These are phyloP conservation scores for Candida sojae DNA, from an alignment of 1,139 yeast genomes.

Conservation along the genomic window DNA sequence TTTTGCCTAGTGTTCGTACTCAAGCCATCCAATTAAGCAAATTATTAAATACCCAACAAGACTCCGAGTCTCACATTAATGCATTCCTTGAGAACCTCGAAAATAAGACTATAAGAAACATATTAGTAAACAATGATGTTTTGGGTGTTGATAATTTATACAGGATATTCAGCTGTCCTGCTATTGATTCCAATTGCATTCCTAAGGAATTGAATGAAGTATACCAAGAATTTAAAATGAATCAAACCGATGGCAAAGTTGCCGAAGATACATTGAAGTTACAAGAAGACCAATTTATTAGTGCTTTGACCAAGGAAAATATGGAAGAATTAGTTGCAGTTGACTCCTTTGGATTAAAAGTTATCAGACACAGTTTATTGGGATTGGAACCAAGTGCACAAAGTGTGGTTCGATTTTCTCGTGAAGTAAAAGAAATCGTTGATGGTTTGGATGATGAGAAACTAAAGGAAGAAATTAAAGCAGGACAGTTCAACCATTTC, in stretches of 20 bases:
- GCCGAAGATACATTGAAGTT: conserved; percentile 28
- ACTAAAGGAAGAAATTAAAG: conserved; percentile 6
- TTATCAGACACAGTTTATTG: conserved; percentile 73
- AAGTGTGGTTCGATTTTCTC: conserved; percentile 11
- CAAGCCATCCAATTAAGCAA: conserved; percentile 41
- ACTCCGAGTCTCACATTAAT: not conserved
- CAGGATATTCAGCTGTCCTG: conserved; percentile 28
- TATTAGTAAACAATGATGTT: conserved; percentile 68
- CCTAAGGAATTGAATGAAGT: conserved; percentile 37
- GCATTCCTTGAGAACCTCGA: conserved; percentile 5
- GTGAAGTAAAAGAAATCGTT: conserved; percentile 34
- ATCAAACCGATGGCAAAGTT: conserved; percentile 13
- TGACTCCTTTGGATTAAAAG: conserved; percentile 76
- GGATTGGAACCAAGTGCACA: conserved; percentile 48
- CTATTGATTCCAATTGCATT: conserved; percentile 29
- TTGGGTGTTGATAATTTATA: conserved; percentile 66
- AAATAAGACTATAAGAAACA: conserved; percentile 23
- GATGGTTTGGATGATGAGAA: conserved; percentile 35
- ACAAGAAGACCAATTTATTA: conserved; percentile 27
- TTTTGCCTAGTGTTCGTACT: conserved; percentile 47
- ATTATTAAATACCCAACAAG: conserved; percentile 7
- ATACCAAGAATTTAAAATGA: conserved; percentile 21
- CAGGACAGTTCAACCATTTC: conserved; percentile 51
- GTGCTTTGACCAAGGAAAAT: conserved; percentile 43
- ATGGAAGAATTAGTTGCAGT: conserved; percentile 66